Percentiles rank a stretch among this genome's conserved stretches.
These are phyloP conservation scores for Aspergillus steynii DNA, from an alignment of 495 filamentous ascomycete species.

Conservation along the genomic window DNA sequence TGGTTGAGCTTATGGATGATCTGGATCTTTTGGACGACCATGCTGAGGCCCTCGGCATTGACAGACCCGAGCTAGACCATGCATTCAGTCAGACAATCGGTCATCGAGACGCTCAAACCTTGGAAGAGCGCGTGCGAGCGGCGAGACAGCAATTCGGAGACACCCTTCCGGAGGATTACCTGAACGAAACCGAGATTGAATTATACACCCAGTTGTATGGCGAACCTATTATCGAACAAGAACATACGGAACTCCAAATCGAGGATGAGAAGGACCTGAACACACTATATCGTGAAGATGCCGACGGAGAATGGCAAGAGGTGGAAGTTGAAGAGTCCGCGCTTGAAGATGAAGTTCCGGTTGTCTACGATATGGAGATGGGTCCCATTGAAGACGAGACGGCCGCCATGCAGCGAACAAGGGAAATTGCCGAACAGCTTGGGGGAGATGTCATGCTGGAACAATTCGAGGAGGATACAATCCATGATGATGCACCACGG, in stretches of 20 bases:
- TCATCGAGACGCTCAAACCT: constrained; percentile 37
- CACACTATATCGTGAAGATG: constrained; percentile 56
- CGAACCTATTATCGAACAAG: constrained; percentile 53
- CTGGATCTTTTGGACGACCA: constrained; percentile 33
- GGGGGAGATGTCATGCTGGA: constrained; percentile 49
- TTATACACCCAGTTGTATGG: constrained; percentile 85
- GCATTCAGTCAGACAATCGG: constrained; percentile 25
- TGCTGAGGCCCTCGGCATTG: constrained; percentile 20
- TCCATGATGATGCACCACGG: constrained; percentile 42
- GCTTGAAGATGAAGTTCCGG: constrained; percentile 19
- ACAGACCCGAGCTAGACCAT: constrained; percentile 24
- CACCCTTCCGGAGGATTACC: constrained; percentile 68
- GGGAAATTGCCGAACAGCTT: constrained; percentile 47
- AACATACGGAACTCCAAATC: constrained; percentile 32
- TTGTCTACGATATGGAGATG: constrained; percentile 46
- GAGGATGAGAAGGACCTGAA: constrained; percentile 37
- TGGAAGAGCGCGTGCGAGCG: constrained; percentile 65
- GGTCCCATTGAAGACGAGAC: constrained; percentile 31
- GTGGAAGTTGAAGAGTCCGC: constrained; percentile 43
- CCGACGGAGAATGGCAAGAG: constrained; percentile 60
- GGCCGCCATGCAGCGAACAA: constrained; percentile 37
- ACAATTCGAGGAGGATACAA: constrained; percentile 51
- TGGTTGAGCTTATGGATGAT: constrained; percentile 38
- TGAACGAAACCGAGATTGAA: constrained; percentile 67
- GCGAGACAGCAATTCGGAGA: constrained; percentile 77